Conservation (phyloP, 2,329 filamentous ascomycete genomes). For the Paecilomyces sp. region DNA sequence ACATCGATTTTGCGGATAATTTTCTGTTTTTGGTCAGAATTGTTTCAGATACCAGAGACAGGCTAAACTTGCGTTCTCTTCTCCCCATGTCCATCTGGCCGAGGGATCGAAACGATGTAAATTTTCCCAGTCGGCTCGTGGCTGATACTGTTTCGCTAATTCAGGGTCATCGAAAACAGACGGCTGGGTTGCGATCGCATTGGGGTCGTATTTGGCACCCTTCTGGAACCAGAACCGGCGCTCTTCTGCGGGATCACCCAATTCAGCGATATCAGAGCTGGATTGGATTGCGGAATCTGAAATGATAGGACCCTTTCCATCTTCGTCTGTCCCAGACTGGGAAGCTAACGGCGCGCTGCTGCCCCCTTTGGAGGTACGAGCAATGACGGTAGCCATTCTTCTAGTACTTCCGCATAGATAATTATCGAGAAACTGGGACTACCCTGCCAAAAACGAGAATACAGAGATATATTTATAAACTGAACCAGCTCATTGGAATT, state of each 20-base stretch:
- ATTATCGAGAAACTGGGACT: not conserved
- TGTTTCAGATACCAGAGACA: not conserved
- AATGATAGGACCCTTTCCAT: not conserved
- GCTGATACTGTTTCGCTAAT: constrained; percentile 26
- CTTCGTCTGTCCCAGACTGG: not conserved
- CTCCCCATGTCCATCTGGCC: constrained; percentile 16
- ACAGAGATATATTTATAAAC: not conserved
- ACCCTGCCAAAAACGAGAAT: not conserved
- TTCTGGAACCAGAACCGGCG: constrained; percentile 24
- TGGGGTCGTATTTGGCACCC: constrained; percentile 13
- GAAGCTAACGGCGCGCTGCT: not conserved
- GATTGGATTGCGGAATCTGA: not conserved
- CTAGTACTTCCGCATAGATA: not conserved
- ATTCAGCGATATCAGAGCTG: not conserved
- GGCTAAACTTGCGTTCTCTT: constrained; percentile 7
- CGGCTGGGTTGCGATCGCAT: constrained; percentile 32
- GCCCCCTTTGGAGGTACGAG: not conserved
- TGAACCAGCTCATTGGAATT: not conserved
- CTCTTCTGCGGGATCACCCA: constrained; percentile 12
- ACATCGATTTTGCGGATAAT: constrained; percentile 15
- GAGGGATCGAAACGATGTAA: constrained; percentile 23
- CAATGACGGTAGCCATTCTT: constrained; percentile 4
- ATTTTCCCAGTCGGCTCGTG: constrained; percentile 28
- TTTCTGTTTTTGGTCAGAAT: not conserved
- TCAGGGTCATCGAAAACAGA: constrained; percentile 41